Percentiles rank a stretch among this genome's conserved stretches.
phyloP scores from a whole-genome alignment of 1,284 basidiomycete species.

The Leccinum huronense region DNA sequence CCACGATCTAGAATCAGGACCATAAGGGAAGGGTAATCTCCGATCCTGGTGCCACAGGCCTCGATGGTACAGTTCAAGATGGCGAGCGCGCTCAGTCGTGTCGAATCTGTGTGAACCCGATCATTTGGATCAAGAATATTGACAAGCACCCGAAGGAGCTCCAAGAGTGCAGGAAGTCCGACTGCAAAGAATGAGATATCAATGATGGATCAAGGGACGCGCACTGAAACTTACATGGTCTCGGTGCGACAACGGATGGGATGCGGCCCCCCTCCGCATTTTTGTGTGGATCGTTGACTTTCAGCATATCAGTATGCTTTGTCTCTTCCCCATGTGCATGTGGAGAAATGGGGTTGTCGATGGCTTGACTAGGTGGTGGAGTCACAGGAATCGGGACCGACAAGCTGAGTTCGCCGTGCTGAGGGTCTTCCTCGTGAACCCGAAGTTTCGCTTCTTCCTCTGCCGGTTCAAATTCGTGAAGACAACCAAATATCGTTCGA shows the following conservation, averaged over 20 bases:
- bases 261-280: conserved; percentile 11
- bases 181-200: conserved; percentile 44
- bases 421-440: conserved; percentile 45
- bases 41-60: conserved; percentile 74
- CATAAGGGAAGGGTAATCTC: conserved; percentile 71
- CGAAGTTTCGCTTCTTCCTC: conserved; percentile 66
- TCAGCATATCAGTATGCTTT: background rate
- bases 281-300: conserved; percentile 1
- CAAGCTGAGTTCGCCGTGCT: conserved; percentile 61
- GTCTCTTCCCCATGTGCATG: conserved; percentile 15
- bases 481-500: conserved; percentile 74
- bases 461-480: conserved; percentile 65
- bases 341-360: conserved; percentile 6
- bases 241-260: conserved; percentile 19
- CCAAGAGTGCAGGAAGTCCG: conserved; percentile 90
- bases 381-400: conserved; percentile 40
- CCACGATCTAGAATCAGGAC: conserved; percentile 82
- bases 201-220: conserved; percentile 7
- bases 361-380: conserved; percentile 7
- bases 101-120: conserved; percentile 94
- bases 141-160: conserved; percentile 91
- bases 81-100: conserved; percentile 85
- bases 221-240: conserved; percentile 24
- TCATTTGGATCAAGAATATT: conserved; percentile 95
- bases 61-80: conserved; percentile 92